phyloP scores from a whole-genome alignment of 495 filamentous ascomycete species.

The Apodospora peruviana region DNA sequence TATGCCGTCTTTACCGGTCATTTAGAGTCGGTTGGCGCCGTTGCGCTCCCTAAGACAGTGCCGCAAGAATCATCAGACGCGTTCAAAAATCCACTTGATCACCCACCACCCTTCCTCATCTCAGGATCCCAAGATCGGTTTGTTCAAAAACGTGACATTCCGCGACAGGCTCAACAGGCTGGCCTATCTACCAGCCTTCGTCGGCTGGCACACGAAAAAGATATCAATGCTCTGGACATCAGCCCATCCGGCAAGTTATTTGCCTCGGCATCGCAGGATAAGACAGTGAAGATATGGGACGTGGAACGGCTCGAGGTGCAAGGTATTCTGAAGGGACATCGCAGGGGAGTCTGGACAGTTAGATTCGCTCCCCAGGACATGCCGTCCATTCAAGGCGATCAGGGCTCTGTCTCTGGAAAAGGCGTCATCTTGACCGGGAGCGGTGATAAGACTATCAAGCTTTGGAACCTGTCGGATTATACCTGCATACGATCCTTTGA shows the following conservation, averaged over 20 bases:
- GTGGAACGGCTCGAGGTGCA: constrained; percentile 79
- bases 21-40: constrained; percentile 90
- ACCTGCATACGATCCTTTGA: constrained; percentile 91
- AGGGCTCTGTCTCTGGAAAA: constrained; percentile 57
- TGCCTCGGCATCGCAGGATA: constrained; percentile 93
- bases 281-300: constrained; percentile 94
- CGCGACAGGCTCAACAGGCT: constrained; percentile 34
- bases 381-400: constrained; percentile 64
- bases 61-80: constrained; percentile 63
- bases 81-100: constrained; percentile 58
- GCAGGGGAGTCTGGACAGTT: constrained; percentile 91
- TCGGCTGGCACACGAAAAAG: constrained; percentile 93
- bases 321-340: constrained; percentile 86
- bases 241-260: constrained; percentile 66
- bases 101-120: constrained; percentile 77
- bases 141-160: constrained; percentile 83
- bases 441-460: constrained; percentile 91
- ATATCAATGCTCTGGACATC: constrained; percentile 92
- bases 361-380: constrained; percentile 76
- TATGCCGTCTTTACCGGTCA: constrained; percentile 82
- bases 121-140: constrained; percentile 94
- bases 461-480: constrained; percentile 93
- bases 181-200: constrained; percentile 58
- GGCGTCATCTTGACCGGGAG: constrained; percentile 81
- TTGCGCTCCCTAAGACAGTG: constrained; percentile 65